Base-by-base conservation (phyloP, 2,329 filamentous ascomycete species). In the Escovopsis sp. region DNA sequence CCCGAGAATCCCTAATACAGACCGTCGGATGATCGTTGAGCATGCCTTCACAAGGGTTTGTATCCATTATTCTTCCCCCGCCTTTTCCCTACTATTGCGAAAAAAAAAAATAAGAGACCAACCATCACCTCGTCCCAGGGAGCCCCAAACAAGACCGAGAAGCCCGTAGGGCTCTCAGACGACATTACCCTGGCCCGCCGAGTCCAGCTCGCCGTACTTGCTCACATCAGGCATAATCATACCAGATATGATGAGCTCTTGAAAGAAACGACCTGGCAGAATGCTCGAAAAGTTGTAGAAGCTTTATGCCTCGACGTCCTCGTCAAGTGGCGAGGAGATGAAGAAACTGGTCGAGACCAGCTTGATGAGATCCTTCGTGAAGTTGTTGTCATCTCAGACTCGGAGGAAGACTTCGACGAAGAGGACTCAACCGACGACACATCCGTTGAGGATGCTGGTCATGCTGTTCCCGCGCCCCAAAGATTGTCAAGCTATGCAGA, bases 271-370 rank as follows among this genome's bases (percentile, higher is more conserved):
- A 64, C 60, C 15, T 80, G 74, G 66, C 61, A 65, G 40, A 75
- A 74, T 52, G 75, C 77, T 41, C 67, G 77, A 47, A 78, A 71
- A 59, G 68, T 69, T 35, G 75, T 80, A 37, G 74, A 80, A 51
- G 59, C 67, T 30, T 61, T 76, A 12, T 81, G 77, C 48, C 63
- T 81, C 38, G 77, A 80, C 49, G 65, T 76, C 42, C 71, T 82
- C 57, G 72, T 80, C 65, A 80, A 80, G 71, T 82, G 77, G 77
- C 76, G 77, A 62, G 77, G 77, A 43, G 77, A 82, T 51, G 77
- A 82, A 56, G 77, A 82, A 55, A 80, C 72, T 15, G 77, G 77
- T 26, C 72, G 77, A 39, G 77, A 82, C 51, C 74, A 80, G 55
- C 66, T 81, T 12, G 77, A 81, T 45, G 76, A 81, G 54, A 79